A percentile compares a stretch with the other conserved stretches of the same genome.
phyloP scores from a whole-genome alignment of 1,284 basidiomycete species.

The Tremellales sp. region DNA sequence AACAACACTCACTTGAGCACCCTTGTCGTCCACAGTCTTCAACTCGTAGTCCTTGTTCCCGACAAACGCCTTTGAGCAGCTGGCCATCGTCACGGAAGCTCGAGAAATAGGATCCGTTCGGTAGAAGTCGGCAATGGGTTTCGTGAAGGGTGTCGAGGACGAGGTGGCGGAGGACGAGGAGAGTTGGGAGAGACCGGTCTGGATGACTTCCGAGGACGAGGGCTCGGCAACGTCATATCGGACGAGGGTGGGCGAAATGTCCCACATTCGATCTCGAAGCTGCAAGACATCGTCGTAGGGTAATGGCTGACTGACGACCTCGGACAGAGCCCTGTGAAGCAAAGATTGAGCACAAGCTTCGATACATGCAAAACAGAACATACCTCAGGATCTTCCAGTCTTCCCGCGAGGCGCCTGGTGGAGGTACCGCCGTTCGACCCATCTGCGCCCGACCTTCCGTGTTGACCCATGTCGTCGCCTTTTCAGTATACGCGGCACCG shows the following conservation, averaged over 20 bases:
- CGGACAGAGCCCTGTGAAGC: slow-evolving; percentile 69
- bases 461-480: slow-evolving; percentile 91
- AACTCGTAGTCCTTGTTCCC: slow-evolving; percentile 41
- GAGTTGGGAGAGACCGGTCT: slow-evolving; percentile 66
- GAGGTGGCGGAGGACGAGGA: slow-evolving; percentile 52
- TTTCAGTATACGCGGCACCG: slow-evolving; percentile 94
- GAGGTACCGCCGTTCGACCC: slow-evolving; percentile 87
- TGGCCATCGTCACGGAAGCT: slow-evolving; percentile 51
- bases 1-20: slow-evolving; percentile 1
- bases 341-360: neutral
- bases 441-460: slow-evolving; percentile 92
- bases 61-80: slow-evolving; percentile 48
- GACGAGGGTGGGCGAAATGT: slow-evolving; percentile 86
- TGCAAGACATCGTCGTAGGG: slow-evolving; percentile 89
- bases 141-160: slow-evolving; percentile 63
- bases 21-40: slow-evolving; percentile 13
- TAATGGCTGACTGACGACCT: slow-evolving; percentile 71
- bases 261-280: slow-evolving; percentile 93
- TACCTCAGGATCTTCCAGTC: slow-evolving; percentile 99
- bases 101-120: slow-evolving; percentile 65
- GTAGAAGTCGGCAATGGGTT: slow-evolving; percentile 91
- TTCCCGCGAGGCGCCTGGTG: slow-evolving; percentile 89
- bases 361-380: slow-evolving; percentile 21
- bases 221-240: slow-evolving; percentile 82
- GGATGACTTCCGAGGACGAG: slow-evolving; percentile 66